Base-by-base conservation (phyloP, 768 basidiomycete species). In the Leccinum olivaceopallidum region DNA sequence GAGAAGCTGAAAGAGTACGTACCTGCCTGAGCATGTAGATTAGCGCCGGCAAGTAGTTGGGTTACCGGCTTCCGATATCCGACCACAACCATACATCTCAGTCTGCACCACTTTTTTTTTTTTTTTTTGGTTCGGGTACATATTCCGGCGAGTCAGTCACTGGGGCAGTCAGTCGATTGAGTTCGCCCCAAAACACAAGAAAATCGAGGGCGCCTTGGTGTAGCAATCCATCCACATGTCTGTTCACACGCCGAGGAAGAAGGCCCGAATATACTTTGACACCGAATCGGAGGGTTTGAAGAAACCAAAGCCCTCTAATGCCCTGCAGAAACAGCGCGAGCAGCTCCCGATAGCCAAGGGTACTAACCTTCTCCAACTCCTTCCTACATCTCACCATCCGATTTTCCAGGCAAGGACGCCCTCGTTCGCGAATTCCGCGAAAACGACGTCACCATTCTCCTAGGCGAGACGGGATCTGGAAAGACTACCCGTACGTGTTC, bases 401-500 rank as follows among this genome's bases (percentile, higher is more conserved):
- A 13, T 44, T 55, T 13, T 30, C 28, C 64, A 93, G 94, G 92
- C 59, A 86, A 82, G 70, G 88, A 92, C 24, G 85, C 87, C 30
- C 80, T 96, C 30, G 75, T 94, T 30, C 80, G 84, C 59, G 88
- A 88, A 72, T 87, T 96, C 55, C 74, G 76, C 32, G 81, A 85
- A 63, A 88, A 92, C 78, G 90, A 94, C 71, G 88, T 94, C 7
- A 91, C 88, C 1, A 86, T 98, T 49, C 83, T 99, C 9, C 82
- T 99, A 2, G 97, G 95, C 42, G 97, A 99, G 76, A 98, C 97
- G 0, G 97, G 97, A 13, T 97, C 95, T 20, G 97, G 97, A 63
- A 99, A 99, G 78, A 96, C 96, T 0, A 99, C 97, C 53, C 96
- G 96, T 96, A 75, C 69, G 94, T 87, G 55, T 51, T n/a, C 34